Base-by-base conservation (phyloP, 1,284 basidiomycete species). In the Clitocybe nebularis region DNA sequence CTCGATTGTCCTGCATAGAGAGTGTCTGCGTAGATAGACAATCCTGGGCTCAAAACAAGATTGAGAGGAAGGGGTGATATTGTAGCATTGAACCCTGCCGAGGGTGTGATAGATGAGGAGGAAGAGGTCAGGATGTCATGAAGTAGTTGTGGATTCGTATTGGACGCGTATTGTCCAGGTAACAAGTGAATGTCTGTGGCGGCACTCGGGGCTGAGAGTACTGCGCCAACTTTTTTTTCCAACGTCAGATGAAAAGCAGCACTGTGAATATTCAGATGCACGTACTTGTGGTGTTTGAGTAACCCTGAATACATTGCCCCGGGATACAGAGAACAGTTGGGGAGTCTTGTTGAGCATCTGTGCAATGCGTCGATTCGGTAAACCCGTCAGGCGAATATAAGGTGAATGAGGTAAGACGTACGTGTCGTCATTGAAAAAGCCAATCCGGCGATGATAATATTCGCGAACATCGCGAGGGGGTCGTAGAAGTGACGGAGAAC, bases 231-330 rank as follows among this genome's bases (percentile, higher is more conserved):
- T 89, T 45, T 17, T 35, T 23, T 30, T 21, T 45, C 17, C 4
- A 44, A 63, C n/a, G n/a, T n/a, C n/a, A n/a, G 23, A 4, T 21
- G 13, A n/a, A 28, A 25, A 37, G 3, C 9, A 16, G 14, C 3
- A 32, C 26, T 6, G 3, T 32, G 13, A 16, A 32, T 16, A 16
- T 8, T 14, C 3, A 16, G 19, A 4, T 16, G 19, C 29, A 74
- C 79, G 52, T 57, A 88, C 84, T 72, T 36, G 82, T 81, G 3
- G 70, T 77, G 54, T 87, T 85, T 23, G 83, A 77, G 61, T 68
- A 77, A 42, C 84, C 84, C 62, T 86, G 72, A 45, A 87, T 63
- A 67, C 84, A 88, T 82, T 87, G 83, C 50, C 84, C 85, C 61
- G 85, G 81, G 80, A 85, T 66, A 71, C 84, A 88, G 45, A 88